Evolutionary conservation across 148 eudicot genomes (phyloP).

Genomic region (Fallopia convolvulus): DNA sequence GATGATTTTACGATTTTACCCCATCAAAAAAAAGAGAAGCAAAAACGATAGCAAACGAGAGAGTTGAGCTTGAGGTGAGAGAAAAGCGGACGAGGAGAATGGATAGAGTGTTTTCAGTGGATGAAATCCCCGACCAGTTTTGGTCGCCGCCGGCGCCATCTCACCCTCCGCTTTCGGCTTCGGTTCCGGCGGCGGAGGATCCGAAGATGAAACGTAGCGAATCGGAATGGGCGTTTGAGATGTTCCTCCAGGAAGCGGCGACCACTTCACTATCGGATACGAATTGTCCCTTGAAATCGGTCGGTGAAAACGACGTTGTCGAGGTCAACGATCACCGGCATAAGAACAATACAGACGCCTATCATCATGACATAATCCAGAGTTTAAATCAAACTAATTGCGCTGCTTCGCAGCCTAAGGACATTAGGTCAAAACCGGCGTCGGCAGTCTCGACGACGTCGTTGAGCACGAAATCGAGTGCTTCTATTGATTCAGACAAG

Average conservation of each 20-base stretch:
- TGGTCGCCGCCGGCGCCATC: constrained; percentile 47
- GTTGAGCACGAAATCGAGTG: constrained; percentile 19
- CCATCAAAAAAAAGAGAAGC: neutral
- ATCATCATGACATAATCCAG: neutral
- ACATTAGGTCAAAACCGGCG: neutral
- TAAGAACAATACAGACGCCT: neutral
- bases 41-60: neutral
- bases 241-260: constrained; percentile 14
- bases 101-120: constrained; percentile 73
- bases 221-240: constrained; percentile 14
- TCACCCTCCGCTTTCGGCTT: neutral
- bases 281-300: neutral
- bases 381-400: neutral
- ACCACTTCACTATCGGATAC: neutral
- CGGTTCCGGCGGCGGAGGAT: neutral
- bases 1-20: too few species aligned
- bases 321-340: constrained; percentile 13
- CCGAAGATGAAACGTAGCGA: constrained; percentile 15
- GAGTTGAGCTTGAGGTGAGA: neutral
- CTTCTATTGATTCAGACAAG: constrained; percentile 44
- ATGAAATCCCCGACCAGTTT: constrained; percentile 71
- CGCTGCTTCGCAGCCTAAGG: neutral
- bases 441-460: constrained; percentile 8
- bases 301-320: neutral
- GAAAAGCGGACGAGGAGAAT: neutral